A percentile compares a stretch with the other conserved stretches of the same genome.
Evolutionary conservation across 2,329 filamentous ascomycete genomes (phyloP).

Genomic region (Aspergillus jensenii): DNA sequence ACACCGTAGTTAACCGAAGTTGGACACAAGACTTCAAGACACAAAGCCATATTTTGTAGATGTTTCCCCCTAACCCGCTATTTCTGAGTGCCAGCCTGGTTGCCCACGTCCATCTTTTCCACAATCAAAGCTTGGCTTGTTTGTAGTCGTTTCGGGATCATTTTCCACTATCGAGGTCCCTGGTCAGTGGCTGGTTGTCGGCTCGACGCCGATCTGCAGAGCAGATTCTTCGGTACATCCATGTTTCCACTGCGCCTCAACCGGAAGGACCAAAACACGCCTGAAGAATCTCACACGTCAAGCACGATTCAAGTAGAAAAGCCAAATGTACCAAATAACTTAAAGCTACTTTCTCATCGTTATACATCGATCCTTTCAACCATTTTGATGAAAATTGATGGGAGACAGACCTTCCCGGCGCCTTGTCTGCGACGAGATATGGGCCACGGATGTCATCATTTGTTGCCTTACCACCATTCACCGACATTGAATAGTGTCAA

Average conservation of each 20-base stretch:
- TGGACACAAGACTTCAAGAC: neutral
- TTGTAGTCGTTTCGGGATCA: neutral
- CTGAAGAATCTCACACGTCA: constrained; percentile 8
- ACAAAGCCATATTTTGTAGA: neutral
- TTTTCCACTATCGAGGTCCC: neutral
- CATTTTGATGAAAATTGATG: neutral
- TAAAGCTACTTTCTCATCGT: neutral
- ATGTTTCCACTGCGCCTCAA: constrained; percentile 13
- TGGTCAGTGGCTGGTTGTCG: too few species aligned
- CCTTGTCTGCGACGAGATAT: neutral
- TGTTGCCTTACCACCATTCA: constrained; percentile 1
- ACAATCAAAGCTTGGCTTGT: neutral
- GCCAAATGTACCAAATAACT: neutral
- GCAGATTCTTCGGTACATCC: neutral
- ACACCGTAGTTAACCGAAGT: neutral
- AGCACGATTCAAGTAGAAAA: neutral
- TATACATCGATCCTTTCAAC: neutral
- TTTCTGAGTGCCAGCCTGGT: constrained; percentile 7
- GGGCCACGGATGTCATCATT: neutral
- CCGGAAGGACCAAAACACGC: constrained; percentile 5
- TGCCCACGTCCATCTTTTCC: neutral
- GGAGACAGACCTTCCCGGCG: neutral
- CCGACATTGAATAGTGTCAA: constrained; percentile 9
- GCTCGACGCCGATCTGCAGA: neutral
- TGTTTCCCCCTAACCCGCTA: neutral